These are phyloP conservation scores for Daldinia sp. DNA, from an alignment of 2,329 filamentous ascomycete genomes.

Conservation along the genomic window DNA sequence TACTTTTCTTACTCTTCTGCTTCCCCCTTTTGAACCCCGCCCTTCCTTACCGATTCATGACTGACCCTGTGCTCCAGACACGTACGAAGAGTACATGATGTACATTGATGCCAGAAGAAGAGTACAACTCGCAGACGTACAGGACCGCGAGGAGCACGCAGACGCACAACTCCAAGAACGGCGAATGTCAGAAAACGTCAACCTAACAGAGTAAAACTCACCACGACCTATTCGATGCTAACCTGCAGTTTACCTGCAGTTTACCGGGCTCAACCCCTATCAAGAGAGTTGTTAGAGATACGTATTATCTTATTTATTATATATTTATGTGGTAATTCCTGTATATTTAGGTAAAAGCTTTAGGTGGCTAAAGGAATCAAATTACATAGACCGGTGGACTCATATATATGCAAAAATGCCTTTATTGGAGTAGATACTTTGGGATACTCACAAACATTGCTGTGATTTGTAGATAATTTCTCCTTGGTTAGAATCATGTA, in stretches of 20 bases:
- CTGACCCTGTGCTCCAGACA: conserved; percentile 37
- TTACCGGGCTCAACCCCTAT: neutral
- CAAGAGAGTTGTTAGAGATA: neutral
- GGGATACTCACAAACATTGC: neutral
- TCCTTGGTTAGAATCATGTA: neutral
- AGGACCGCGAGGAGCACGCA: conserved; percentile 44
- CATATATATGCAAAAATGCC: neutral
- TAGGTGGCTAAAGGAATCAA: neutral
- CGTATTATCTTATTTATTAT: neutral
- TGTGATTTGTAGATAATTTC: neutral
- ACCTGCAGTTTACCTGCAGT: no score
- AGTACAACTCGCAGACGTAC: conserved; percentile 52
- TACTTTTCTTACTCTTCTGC: conserved; percentile 1
- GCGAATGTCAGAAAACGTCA: conserved; percentile 35
- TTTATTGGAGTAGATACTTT: neutral
- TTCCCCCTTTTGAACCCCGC: neutral
- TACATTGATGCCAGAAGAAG: conserved; percentile 59
- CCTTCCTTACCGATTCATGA: no score
- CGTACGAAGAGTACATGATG: conserved; percentile 59
- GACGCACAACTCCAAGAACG: conserved; percentile 32
- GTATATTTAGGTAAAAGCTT: neutral
- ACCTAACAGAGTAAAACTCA: conserved; percentile 42
- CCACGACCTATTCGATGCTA: neutral
- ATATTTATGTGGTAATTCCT: neutral
- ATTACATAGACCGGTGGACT: neutral